Evolutionary conservation across 176 grass and related monocot genomes (phyloP), one percentile per base, ranked within the genome.

Genomic region (Metroxylon sagu): DNA sequence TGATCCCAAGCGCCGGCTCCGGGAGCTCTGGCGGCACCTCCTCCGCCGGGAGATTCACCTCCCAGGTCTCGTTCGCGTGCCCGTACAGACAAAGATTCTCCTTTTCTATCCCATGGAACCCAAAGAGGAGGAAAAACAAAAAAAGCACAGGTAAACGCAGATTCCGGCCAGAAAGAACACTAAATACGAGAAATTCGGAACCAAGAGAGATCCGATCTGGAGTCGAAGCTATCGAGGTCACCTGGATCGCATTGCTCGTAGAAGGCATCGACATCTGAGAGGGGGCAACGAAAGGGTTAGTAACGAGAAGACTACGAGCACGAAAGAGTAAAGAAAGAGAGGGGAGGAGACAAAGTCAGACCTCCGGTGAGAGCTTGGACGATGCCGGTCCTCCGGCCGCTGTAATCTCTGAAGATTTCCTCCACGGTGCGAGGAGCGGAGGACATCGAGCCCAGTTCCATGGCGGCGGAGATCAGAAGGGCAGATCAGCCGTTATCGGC

Each of bases 211-310:
- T 43, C 7, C 8, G 7, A 43, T 43, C 8, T 12, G 35, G 8
- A 2, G 12, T 43, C 35, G 19, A 21, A 35, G 59, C 18, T 49
- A 21, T 14, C 17, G 27, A 74, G 59, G 25, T 49, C 61, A 80
- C 77, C 77, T 16, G 77, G 77, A 54, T 73, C 69, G 62, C 77
- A 80, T 19, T 67, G 62, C 6, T 28, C 49, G 59, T 63, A 80
- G 62, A 80, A 80, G 49, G 72, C 77, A 23, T 80, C 70, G 29
- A 73, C 77, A 68, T 80, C 77, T 80, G 56, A 48, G 53, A n/a
- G 8, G 17, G 65, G 19, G n/a, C 26, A 49, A 50, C 6, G 14
- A 6, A 31, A 67, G 25, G 57, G 29, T 28, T 7, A 53, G n/a
- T 6, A 0, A 4, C 5, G 55, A 53, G 51, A 30, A 29, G 27